Conservation (phyloP, 2,329 filamentous ascomycete species). For the Neoarthrinium moseri region DNA sequence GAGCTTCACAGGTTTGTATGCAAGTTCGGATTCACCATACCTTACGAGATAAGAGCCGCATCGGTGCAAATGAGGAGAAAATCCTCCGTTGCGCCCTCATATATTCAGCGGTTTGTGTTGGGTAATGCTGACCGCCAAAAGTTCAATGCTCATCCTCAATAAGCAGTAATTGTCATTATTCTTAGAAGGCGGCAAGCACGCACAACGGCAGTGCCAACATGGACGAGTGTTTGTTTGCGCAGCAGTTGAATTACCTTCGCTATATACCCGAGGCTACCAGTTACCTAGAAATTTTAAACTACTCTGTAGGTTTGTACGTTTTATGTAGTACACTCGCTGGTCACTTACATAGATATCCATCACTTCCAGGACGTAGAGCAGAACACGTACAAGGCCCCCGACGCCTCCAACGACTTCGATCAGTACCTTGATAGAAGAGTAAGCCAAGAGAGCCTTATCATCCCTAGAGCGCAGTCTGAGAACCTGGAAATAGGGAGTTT, state of each 20-base stretch:
- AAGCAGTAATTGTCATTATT: no score
- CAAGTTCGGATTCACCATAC: no score
- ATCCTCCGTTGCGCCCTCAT: background rate
- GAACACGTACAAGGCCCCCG: background rate
- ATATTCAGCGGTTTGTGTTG: background rate
- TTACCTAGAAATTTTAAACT: constrained; percentile 1
- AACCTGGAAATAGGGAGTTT: background rate
- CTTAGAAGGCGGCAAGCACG: no score
- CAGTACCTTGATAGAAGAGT: constrained; percentile 1
- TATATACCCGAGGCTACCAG: background rate
- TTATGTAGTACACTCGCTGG: no score
- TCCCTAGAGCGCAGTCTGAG: no score
- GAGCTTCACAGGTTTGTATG: no score
- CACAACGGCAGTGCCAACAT: no score
- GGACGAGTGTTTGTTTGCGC: background rate
- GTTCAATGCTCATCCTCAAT: no score
- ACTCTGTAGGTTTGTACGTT: background rate
- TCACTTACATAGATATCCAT: background rate
- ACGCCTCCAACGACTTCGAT: constrained; percentile 4
- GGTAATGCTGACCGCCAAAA: no score
- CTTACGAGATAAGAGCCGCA: background rate
- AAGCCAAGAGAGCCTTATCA: no score
- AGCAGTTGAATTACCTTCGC: background rate
- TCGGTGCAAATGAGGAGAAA: background rate
- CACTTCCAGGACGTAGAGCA: background rate